Percentiles rank a stretch among this genome's conserved stretches.
These are phyloP conservation scores for Cyamopsis tetragonoloba DNA, from an alignment of 306 rosid species.

Conservation along the genomic window DNA sequence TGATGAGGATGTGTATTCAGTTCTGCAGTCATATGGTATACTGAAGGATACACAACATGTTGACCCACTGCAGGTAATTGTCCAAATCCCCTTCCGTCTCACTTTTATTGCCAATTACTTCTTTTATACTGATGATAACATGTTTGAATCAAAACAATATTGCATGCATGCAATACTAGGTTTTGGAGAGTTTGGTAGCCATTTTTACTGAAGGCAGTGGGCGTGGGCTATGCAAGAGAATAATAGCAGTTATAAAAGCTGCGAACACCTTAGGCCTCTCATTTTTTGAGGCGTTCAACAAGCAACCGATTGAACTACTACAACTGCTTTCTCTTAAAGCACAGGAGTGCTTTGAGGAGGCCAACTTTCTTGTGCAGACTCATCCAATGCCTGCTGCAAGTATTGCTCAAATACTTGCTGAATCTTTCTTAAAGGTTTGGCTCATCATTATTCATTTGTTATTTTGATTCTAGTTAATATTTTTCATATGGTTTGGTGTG, in stretches of 20 bases:
- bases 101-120: neutral
- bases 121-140: constrained; percentile 5
- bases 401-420: constrained; percentile 96
- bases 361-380: constrained; percentile 75
- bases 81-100: constrained; percentile 14
- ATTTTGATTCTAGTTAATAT: neutral
- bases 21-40: constrained; percentile 47
- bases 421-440: constrained; percentile 88
- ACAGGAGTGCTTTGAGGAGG: constrained; percentile 97
- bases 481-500: neutral
- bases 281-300: constrained; percentile 83
- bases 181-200: constrained; percentile 74
- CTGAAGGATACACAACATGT: constrained; percentile 42
- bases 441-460: constrained; percentile 11
- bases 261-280: constrained; percentile 77
- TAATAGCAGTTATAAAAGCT: constrained; percentile 81
- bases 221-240: constrained; percentile 82
- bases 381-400: constrained; percentile 85
- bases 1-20: constrained; percentile 70
- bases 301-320: constrained; percentile 85
- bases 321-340: constrained; percentile 98
- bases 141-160: constrained; percentile 15
- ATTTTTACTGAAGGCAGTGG: constrained; percentile 79
- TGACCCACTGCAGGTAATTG: constrained; percentile 70
- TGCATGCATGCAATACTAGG: constrained; percentile 40